Conservation (phyloP, 352 stramenopile genomes). For the Pythium angustatum region DNA sequence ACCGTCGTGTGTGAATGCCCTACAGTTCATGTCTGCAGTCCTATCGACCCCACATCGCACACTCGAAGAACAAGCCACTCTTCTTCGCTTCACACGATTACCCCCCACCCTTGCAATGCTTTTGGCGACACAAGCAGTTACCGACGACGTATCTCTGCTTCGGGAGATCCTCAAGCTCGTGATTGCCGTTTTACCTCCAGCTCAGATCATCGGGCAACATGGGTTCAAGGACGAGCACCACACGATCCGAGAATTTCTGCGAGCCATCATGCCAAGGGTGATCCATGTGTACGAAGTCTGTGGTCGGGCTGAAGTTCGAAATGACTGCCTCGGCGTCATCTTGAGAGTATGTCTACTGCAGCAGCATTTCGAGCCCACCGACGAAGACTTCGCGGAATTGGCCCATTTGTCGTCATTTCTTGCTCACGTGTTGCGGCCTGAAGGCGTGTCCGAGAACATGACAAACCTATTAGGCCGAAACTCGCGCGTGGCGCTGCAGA, state of each 20-base stretch:
- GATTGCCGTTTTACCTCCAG: slow-evolving; percentile 46
- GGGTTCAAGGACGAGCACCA: slow-evolving; percentile 17
- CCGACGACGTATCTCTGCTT: slow-evolving; percentile 49
- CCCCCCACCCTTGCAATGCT: slow-evolving; percentile 49
- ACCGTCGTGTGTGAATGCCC: slow-evolving; percentile 4
- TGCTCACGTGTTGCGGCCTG: slow-evolving; percentile 52
- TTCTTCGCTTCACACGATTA: slow-evolving; percentile 43
- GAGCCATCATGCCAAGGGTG: slow-evolving; percentile 49
- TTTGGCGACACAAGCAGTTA: slow-evolving; percentile 40
- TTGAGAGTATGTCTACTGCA: slow-evolving; percentile 46
- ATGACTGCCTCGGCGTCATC: slow-evolving; percentile 60
- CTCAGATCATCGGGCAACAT: slow-evolving; percentile 33
- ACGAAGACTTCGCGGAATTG: slow-evolving; percentile 35
- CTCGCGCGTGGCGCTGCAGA: slow-evolving; percentile 48
- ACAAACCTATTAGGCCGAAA: slow-evolving; percentile 30
- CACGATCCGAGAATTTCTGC: slow-evolving; percentile 38
- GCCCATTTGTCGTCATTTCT: slow-evolving; percentile 53
- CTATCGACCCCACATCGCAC: slow-evolving; percentile 16
- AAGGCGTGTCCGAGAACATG: slow-evolving; percentile 19
- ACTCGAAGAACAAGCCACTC: slow-evolving; percentile 29
- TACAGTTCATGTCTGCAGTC: slow-evolving; percentile 23
- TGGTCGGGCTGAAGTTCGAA: slow-evolving; percentile 46
- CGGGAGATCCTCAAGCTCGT: slow-evolving; percentile 61
- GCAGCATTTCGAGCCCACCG: slow-evolving; percentile 25
- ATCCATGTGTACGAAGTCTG: slow-evolving; percentile 59